Base-by-base conservation (phyloP, 345 rosid species). In the Xanthoceras sorbifolium region DNA sequence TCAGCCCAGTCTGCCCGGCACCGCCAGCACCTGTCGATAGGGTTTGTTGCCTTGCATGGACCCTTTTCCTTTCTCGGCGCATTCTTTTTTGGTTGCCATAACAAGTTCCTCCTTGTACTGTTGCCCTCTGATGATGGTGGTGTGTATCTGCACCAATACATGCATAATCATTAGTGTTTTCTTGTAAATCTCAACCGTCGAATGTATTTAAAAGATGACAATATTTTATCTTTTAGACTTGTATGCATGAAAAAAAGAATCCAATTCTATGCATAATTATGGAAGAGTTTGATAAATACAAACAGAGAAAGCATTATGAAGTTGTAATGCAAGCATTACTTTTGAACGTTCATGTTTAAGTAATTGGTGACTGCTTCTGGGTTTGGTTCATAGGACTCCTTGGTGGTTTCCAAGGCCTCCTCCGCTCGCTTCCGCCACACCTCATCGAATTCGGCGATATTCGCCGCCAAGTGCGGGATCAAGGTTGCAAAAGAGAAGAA, bases 21-120 rank as follows among this genome's bases (percentile, higher is more conserved):
- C 50, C 93, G 71, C 93, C 92, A 90, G 73, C 97, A 90, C 72
- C 80, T 68, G 80, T 90, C 94, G 11, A 92, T 87, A 0, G 91
- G 89, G 83, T 92, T 92, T 14, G 87, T 78, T 25, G 76, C 76
- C 26, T 4, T 20, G 59, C 76, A 61, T 10, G 26, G 42, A 6
- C 59, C 67, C 28, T 14, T 25, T 1, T 9, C 3, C 12, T 25
- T 36, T 42, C 38, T 42, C 4, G 60, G 40, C 10, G 67, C 55
- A 25, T 34, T 15, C 52, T 8, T 15, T 15, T 17, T 50, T 17
- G 3, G n/a, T 3, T 8, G n/a, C 61, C 23, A 12, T 17, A 29
- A 7, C 38, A 62, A 44, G 71, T 48, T 61, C 48, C 83, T 85
- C 60, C 94, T 84, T 0, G 82, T 84, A 44, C 20, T 52, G 72